Conservation (phyloP, 2,329 filamentous ascomycete genomes). For the Botrytis pseudocinerea region DNA sequence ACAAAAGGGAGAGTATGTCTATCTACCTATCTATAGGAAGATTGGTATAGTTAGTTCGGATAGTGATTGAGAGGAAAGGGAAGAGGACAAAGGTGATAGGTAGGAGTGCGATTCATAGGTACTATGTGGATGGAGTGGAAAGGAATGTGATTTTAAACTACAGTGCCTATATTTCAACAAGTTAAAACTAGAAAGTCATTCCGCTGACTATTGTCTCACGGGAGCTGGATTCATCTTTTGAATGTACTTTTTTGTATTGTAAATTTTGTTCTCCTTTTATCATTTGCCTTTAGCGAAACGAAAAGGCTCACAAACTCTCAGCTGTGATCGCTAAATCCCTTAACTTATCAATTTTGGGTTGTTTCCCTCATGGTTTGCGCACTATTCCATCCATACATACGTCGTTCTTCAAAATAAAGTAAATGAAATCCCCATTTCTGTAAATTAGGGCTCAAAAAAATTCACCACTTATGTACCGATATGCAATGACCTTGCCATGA, state of each 20-base stretch:
- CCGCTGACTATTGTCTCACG: neutral
- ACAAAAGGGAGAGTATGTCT: no score
- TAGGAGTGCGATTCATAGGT: neutral
- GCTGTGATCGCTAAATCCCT: neutral
- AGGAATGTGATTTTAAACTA: neutral
- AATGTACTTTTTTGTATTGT: neutral
- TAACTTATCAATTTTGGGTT: constrained; percentile 1
- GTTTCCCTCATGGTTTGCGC: neutral
- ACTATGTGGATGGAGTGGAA: neutral
- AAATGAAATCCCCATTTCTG: neutral
- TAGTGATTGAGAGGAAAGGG: neutral
- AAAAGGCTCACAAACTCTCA: neutral
- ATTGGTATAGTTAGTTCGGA: neutral
- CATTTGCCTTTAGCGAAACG: neutral
- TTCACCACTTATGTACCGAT: constrained; percentile 11
- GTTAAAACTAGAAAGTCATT: neutral
- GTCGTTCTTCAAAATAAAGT: neutral
- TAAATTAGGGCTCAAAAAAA: constrained; percentile 2
- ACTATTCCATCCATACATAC: neutral
- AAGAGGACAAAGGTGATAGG: neutral
- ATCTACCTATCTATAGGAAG: neutral
- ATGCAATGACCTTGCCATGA: constrained; percentile 7
- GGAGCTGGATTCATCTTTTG: neutral
- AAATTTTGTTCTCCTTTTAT: neutral
- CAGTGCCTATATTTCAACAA: neutral